Evolutionary conservation across 1,139 yeast genomes (phyloP).

Genomic region (Yamadazyma epiphylla): DNA sequence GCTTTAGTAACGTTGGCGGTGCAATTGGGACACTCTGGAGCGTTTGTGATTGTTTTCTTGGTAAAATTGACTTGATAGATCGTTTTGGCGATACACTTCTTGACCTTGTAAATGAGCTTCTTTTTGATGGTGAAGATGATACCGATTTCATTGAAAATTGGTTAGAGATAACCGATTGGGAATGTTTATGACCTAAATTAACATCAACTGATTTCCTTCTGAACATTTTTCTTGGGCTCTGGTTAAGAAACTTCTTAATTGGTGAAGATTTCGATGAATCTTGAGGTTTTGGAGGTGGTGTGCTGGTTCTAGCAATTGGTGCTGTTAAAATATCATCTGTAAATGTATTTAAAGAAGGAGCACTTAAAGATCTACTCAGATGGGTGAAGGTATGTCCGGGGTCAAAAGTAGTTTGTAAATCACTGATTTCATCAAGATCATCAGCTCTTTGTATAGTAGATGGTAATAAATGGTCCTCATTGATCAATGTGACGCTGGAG

Average conservation of each 20-base stretch:
- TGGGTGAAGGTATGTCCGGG: conserved; percentile 7
- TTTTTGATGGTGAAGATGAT: conserved; percentile 10
- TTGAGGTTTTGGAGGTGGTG: conserved; percentile 14
- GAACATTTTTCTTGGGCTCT: conserved; percentile 33
- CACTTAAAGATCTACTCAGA: conserved; percentile 33
- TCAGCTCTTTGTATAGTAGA: conserved; percentile 18
- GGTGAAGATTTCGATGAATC: conserved; percentile 22
- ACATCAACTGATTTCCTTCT: conserved; percentile 21
- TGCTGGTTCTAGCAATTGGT: conserved; percentile 8
- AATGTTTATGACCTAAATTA: conserved; percentile 16
- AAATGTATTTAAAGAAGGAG: conserved; percentile 41
- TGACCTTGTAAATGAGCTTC: conserved; percentile 9
- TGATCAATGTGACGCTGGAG: conserved; percentile 6
- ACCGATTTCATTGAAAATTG: conserved; percentile 26
- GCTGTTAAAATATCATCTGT: not conserved
- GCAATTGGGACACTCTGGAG: conserved; percentile 5
- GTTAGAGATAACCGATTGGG: conserved; percentile 26
- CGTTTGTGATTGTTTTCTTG: conserved; percentile 4
- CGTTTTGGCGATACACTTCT: conserved; percentile 29
- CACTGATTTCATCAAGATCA: conserved; percentile 28
- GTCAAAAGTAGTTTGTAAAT: conserved; percentile 9
- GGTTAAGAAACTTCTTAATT: conserved; percentile 28
- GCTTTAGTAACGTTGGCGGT: conserved; percentile 15
- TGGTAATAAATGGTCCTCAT: conserved; percentile 16
- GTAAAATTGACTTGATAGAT: conserved; percentile 22